Percentiles rank a stretch among this genome's conserved stretches.
phyloP scores from a whole-genome alignment of 768 basidiomycete genomes.

The Clitopilus hobsonii region DNA sequence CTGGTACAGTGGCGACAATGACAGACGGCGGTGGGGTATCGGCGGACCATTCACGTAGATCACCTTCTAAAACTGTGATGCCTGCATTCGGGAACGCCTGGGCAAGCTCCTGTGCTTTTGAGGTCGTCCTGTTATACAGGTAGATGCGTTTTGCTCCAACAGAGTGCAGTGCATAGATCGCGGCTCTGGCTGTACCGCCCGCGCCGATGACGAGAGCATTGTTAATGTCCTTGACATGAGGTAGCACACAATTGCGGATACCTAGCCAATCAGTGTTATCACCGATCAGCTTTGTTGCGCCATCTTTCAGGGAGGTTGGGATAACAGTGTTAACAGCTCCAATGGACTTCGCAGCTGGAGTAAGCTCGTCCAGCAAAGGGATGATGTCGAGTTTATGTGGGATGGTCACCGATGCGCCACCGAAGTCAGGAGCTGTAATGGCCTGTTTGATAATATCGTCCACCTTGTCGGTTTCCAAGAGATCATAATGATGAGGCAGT shows the following conservation, averaged over 20 bases:
- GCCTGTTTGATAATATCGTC: slow-evolving; percentile 61
- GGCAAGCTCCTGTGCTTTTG: slow-evolving; percentile 69
- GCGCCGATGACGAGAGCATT: slow-evolving; percentile 88
- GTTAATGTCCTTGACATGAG: slow-evolving; percentile 34
- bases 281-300: slow-evolving; percentile 58
- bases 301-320: slow-evolving; percentile 37
- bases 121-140: slow-evolving; percentile 80
- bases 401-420: slow-evolving; percentile 95
- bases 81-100: slow-evolving; percentile 60
- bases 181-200: slow-evolving; percentile 92
- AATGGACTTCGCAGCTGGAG: slow-evolving; percentile 77
- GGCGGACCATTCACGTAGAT: slow-evolving; percentile 49
- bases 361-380: slow-evolving; percentile 71
- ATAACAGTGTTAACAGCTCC: slow-evolving; percentile 96
- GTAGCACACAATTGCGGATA: slow-evolving; percentile 55
- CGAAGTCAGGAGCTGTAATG: slow-evolving; percentile 69
- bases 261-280: slow-evolving; percentile 98
- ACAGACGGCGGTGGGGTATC: slow-evolving; percentile 52
- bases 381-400: slow-evolving; percentile 93
- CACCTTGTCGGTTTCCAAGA: slow-evolving; percentile 70
- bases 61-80: slow-evolving; percentile 52
- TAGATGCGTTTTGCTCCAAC: slow-evolving; percentile 71
- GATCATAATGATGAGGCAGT: slow-evolving; percentile 75
- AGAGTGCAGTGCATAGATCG: slow-evolving; percentile 80
- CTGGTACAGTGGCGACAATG: slow-evolving; percentile 88